Percentiles rank a stretch among this genome's conserved stretches.
Evolutionary conservation across 1,284 basidiomycete species (phyloP).

Genomic region (Leccinum laetum): DNA sequence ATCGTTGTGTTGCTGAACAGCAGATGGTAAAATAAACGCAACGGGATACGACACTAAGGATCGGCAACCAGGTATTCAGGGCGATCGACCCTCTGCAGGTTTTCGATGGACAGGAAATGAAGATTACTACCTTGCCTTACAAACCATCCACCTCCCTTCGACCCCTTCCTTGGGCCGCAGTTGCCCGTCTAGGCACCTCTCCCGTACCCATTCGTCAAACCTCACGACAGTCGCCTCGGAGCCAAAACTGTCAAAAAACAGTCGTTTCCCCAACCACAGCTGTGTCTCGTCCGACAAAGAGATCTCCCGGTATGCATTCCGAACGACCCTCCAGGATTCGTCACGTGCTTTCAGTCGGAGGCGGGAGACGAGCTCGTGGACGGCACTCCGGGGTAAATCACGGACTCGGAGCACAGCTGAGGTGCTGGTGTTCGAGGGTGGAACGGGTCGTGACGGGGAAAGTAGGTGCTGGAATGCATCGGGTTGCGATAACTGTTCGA

Average conservation of each 20-base stretch:
- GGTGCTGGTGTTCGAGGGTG: conserved; percentile 1
- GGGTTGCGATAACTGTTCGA: conserved; percentile 43
- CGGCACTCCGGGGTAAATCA: conserved; percentile 41
- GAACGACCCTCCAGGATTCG: conserved; percentile 59
- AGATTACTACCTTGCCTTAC: conserved; percentile 24
- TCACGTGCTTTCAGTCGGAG: conserved; percentile 51
- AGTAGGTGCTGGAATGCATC: conserved; percentile 28
- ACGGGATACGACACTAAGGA: background rate
- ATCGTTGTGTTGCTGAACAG: background rate
- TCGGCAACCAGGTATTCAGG: background rate
- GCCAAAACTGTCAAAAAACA: conserved; percentile 35
- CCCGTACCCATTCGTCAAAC: conserved; percentile 49
- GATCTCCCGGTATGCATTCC: conserved; percentile 65
- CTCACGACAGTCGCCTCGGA: conserved; percentile 33
- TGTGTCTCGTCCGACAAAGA: conserved; percentile 41
- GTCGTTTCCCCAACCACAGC: conserved; percentile 51
- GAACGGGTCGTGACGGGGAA: conserved; percentile 3
- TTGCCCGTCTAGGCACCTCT: conserved; percentile 42
- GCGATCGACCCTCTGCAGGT: background rate
- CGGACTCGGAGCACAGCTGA: background rate
- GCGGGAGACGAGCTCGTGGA: conserved; percentile 43
- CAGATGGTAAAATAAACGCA: background rate
- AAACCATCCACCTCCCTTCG: conserved; percentile 59
- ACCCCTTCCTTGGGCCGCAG: conserved; percentile 52
- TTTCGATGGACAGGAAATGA: background rate